Evolutionary conservation across 1,284 basidiomycete species (phyloP), one percentile per base, ranked within the genome.

Genomic region (Cryptococcus maquisensis): DNA sequence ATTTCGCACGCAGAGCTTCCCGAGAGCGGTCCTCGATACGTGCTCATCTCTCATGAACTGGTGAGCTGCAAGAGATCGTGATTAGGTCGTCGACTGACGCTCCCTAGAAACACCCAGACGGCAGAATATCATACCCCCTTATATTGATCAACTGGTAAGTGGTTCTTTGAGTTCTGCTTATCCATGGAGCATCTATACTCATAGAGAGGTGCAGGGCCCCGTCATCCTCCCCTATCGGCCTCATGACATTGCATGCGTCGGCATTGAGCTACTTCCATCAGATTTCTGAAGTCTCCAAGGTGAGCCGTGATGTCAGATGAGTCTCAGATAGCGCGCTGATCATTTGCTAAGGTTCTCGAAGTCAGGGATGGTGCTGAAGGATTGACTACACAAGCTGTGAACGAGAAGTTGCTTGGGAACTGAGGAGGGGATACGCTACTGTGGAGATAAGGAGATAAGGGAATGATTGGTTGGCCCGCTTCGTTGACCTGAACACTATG

Each of bases 21-120:
- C 0, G 90, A 90, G 75, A 89, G 88, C 73, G 83, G 87, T 5
- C 93, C 93, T 10, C 83, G 93, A 63, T 96, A 91, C 71, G 83
- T 96, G 45, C 73, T 97, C 20, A 78, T 88, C 28, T 90, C 89
- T 15, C 89, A 94, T 67, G 86, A 90, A 67, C 81, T 93, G 21
- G 76, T 77, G 37, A 35, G 73, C 60, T 35, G 23, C n/a, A 3
- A 5, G 1, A 10, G 32, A 4, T 13, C 10, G 13, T 23, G n/a
- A n/a, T 23, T 5, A 44, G 49, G 13, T 48, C 36, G 9, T n/a
- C 7, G 20, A 35, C 35, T 50, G 51, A 32, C 48, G 23, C 24
- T 10, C 23, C 2, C 18, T 56, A 77, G 76, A 81, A 81, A 43
- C 90, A 95, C 73, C 73, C 71, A 5, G 94, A 97, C 66, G 93